phyloP scores from a whole-genome alignment of 106 monocot species.

The Allium sativum region DNA sequence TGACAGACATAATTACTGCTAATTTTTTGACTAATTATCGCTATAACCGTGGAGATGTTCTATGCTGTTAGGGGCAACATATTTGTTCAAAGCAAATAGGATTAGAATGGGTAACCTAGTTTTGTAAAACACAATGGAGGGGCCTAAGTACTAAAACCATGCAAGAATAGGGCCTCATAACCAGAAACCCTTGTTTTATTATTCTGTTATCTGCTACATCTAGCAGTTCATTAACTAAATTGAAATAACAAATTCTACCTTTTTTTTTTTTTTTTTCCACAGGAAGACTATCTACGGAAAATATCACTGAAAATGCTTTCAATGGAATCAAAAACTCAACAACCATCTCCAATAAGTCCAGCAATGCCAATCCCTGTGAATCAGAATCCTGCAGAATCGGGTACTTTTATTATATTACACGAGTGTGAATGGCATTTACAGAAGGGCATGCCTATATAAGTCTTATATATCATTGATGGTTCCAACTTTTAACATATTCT shows the following conservation, averaged over 20 bases:
- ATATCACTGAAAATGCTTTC: conserved; percentile 80
- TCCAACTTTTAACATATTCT: no score
- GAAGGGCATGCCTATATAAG: no score
- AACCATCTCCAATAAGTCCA: conserved; percentile 20
- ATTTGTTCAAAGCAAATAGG: neutral
- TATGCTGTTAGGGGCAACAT: neutral
- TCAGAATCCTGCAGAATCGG: conserved; percentile 45
- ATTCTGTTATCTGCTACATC: neutral
- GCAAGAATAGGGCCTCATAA: neutral
- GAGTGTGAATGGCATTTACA: no score
- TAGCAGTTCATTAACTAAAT: neutral
- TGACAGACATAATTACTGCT: no score
- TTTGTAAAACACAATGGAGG: neutral
- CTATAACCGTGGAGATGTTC: no score
- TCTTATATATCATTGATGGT: no score
- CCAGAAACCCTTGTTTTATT: neutral
- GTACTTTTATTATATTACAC: conserved; percentile 12
- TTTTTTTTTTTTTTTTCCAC: conserved; percentile 16
- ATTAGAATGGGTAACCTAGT: neutral
- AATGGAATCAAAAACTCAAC: conserved; percentile 59
- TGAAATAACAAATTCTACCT: neutral
- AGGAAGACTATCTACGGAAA: conserved; percentile 69
- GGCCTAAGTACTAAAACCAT: neutral
- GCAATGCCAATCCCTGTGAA: conserved; percentile 4
- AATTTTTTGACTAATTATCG: no score